Conservation (phyloP, 176 grass and related monocot genomes). For the Oryza meyeriana region DNA sequence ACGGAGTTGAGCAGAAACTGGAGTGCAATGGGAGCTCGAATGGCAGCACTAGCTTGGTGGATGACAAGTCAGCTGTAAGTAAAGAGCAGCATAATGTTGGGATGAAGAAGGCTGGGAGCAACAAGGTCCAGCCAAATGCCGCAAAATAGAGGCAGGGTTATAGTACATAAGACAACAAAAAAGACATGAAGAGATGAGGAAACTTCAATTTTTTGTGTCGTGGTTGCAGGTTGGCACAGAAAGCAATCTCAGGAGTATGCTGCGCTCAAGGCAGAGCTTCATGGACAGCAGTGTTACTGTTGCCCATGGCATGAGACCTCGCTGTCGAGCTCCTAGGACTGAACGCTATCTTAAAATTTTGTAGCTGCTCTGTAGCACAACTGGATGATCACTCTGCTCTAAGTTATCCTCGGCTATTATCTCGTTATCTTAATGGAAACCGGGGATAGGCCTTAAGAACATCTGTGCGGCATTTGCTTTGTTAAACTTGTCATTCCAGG, state of each 20-base stretch:
- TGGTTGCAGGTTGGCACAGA: not conserved
- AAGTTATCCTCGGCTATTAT: conserved; percentile 13
- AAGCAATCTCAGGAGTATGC: not conserved
- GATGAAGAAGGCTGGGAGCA: conserved; percentile 31
- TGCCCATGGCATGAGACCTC: conserved; percentile 23
- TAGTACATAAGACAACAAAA: conserved; percentile 50
- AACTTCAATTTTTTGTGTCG: conserved; percentile 7
- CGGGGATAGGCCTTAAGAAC: not conserved
- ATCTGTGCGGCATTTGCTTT: not conserved
- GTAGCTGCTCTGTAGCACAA: conserved; percentile 48
- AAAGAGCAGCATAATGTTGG: conserved; percentile 41
- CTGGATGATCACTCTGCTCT: conserved; percentile 27
- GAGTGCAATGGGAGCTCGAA: conserved; percentile 47
- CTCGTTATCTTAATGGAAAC: not conserved
- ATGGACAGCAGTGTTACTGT: not conserved
- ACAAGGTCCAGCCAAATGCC: conserved; percentile 28
- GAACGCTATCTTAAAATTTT: conserved; percentile 41
- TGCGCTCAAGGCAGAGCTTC: conserved; percentile 12
- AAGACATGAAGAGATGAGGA: conserved; percentile 22
- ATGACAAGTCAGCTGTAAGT: conserved; percentile 13
- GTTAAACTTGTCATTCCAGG: not conserved
- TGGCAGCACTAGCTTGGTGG: not conserved
- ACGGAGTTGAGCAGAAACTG: conserved; percentile 21
- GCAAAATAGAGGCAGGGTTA: conserved; percentile 26
- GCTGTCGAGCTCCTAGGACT: conserved; percentile 12